These are phyloP conservation scores for Hibiscus syriacus DNA, from an alignment of 345 rosid species.

Conservation along the genomic window DNA sequence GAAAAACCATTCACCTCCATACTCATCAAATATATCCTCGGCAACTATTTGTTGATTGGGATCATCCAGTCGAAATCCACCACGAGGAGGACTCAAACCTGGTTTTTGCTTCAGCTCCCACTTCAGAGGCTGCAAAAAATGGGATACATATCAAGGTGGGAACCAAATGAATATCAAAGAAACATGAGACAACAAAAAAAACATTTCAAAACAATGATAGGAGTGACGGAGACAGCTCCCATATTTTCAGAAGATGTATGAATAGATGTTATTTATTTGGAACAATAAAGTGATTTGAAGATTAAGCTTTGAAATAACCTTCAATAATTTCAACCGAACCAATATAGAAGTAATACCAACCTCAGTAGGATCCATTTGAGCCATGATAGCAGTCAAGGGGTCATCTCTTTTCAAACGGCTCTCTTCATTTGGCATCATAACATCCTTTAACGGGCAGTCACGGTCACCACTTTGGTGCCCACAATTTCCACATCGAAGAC, in stretches of 20 bases:
- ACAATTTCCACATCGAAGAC: constrained; percentile 79
- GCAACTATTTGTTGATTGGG: constrained; percentile 98
- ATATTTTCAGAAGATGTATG: background rate
- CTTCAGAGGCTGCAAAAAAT: constrained; percentile 61
- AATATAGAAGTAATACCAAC: constrained; percentile 26
- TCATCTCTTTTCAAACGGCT: constrained; percentile 87
- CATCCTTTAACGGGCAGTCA: constrained; percentile 95
- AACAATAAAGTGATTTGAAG: background rate
- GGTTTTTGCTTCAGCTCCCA: constrained; percentile 98
- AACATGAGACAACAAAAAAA: background rate
- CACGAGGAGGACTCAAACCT: constrained; percentile 97
- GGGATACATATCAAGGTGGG: background rate
- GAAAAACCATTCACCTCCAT: constrained; percentile 59
- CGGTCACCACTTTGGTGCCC: constrained; percentile 99
- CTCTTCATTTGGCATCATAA: constrained; percentile 91
- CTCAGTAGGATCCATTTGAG: constrained; percentile 77
- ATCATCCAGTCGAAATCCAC: constrained; percentile 80
- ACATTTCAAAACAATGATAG: background rate
- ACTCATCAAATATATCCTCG: constrained; percentile 93
- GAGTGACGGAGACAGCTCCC: background rate
- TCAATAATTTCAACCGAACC: background rate
- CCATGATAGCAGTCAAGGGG: constrained; percentile 83
- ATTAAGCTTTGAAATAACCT: background rate
- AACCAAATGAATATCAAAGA: constrained; percentile 3
- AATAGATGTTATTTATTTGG: background rate